These are phyloP conservation scores for Plectosphaerella plurivora DNA, from an alignment of 2,329 filamentous ascomycete species.

Conservation along the genomic window DNA sequence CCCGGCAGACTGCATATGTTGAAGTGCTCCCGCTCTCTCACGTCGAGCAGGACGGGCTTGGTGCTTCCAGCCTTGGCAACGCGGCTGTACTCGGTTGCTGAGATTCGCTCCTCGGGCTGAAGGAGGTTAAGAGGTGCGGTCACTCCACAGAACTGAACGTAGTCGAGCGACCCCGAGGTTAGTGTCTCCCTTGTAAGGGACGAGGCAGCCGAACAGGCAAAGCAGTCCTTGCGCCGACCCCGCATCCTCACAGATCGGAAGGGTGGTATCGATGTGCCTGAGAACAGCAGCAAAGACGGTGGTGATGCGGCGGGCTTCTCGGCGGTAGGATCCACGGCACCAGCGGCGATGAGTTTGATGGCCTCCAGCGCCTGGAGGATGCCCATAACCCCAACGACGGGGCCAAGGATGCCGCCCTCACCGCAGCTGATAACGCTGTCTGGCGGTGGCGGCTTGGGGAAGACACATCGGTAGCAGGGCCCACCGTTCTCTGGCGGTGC, in stretches of 20 bases:
- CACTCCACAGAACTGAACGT: conserved; percentile 79
- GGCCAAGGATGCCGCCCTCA: conserved; percentile 87
- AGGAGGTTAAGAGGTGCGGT: conserved; percentile 51
- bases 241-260: conserved; percentile 78
- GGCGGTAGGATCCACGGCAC: conserved; percentile 17
- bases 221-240: conserved; percentile 63
- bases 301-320: conserved; percentile 6
- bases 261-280: conserved; percentile 31
- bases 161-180: conserved; percentile 66
- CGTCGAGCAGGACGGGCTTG: conserved; percentile 67
- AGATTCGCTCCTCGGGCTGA: conserved; percentile 60
- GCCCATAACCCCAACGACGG: conserved; percentile 91
- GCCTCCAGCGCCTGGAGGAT: conserved; percentile 86
- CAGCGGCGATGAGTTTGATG: conserved; percentile 69
- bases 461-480: conserved; percentile 92
- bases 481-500: conserved; percentile 50
- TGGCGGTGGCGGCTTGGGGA: conserved; percentile 79
- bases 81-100: conserved; percentile 54
- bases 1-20: conserved; percentile 72
- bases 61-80: conserved; percentile 7
- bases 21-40: conserved; percentile 80
- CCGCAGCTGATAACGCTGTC: conserved; percentile 82
- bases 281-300: conserved; percentile 41
- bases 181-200: conserved; percentile 62
- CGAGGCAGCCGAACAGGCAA: conserved; percentile 65